These are phyloP conservation scores for Daldinia vernicosa DNA, from an alignment of 495 filamentous ascomycete species.

Conservation along the genomic window DNA sequence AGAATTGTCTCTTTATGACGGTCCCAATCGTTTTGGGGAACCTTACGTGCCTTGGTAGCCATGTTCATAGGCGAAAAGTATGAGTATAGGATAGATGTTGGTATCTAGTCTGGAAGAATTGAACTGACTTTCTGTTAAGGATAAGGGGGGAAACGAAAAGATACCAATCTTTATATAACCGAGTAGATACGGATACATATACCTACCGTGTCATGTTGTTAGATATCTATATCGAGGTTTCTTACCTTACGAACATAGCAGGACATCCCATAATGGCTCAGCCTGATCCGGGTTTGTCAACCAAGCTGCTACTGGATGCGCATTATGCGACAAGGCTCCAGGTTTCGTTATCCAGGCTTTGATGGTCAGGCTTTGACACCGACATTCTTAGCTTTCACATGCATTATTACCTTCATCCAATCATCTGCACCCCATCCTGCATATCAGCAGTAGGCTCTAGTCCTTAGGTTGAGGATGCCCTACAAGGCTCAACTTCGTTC, in stretches of 20 bases:
- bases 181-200: background rate
- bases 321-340: background rate
- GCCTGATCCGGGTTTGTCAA: slow-evolving; percentile 12
- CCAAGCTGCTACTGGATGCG: background rate
- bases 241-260: background rate
- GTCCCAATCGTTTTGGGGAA: slow-evolving; percentile 29
- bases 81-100: background rate
- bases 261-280: background rate
- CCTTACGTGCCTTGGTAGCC: slow-evolving; percentile 22
- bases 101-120: background rate
- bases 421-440: background rate
- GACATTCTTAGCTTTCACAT: slow-evolving; percentile 10
- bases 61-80: background rate
- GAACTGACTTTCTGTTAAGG: background rate
- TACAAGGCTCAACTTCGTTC: no score
- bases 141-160: background rate
- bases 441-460: slow-evolving; percentile 18
- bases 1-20: slow-evolving; percentile 31
- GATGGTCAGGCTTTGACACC: slow-evolving; percentile 26
- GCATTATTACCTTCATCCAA: slow-evolving; percentile 11
- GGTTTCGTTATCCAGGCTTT: slow-evolving; percentile 17
- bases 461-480: background rate
- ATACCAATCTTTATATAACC: background rate
- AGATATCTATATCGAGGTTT: background rate
- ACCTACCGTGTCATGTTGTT: background rate